A percentile compares a stretch with the other conserved stretches of the same genome.
Conservation (phyloP, 768 basidiomycete genomes). For the Collybia nuda region DNA sequence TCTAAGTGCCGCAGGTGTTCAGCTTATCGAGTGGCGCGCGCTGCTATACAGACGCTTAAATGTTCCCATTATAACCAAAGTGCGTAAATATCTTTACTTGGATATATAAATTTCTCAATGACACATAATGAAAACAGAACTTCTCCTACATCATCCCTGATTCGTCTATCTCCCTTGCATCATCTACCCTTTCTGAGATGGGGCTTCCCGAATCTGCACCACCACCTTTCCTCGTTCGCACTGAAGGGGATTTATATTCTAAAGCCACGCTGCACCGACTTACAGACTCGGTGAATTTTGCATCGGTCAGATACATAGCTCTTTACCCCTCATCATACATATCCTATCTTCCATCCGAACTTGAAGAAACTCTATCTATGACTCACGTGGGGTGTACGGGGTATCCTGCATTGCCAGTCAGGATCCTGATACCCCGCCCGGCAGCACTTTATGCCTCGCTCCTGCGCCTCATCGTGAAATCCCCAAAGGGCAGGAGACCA, state of each 20-base stretch:
- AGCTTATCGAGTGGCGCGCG: slow-evolving; percentile 25
- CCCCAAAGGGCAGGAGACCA: slow-evolving; percentile 15
- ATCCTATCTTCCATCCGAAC: slow-evolving; percentile 19
- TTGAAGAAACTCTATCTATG: slow-evolving; percentile 12
- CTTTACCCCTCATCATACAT: slow-evolving; percentile 25
- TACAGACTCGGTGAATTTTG: slow-evolving; percentile 12
- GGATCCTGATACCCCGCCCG: slow-evolving; percentile 24
- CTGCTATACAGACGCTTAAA: slow-evolving; percentile 23
- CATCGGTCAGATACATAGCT: slow-evolving; percentile 16
- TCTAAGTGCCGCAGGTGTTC: slow-evolving; percentile 17
- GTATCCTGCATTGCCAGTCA: slow-evolving; percentile 8
- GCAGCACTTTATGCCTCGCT: slow-evolving; percentile 32
- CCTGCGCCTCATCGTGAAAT: slow-evolving; percentile 27
- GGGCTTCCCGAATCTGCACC: slow-evolving; percentile 21
- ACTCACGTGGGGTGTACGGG: slow-evolving; percentile 11
- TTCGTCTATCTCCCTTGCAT: slow-evolving; percentile 17
- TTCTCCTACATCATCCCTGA: slow-evolving; percentile 24
- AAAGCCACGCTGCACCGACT: slow-evolving; percentile 21
- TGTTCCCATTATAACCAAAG: slow-evolving; percentile 23
- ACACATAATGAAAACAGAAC: slow-evolving; percentile 12
- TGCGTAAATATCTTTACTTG: slow-evolving; percentile 7
- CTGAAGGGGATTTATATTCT: slow-evolving; percentile 20
- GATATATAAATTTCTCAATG: not conserved
- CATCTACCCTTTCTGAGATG: slow-evolving; percentile 17
- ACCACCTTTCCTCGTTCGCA: slow-evolving; percentile 13